Evolutionary conservation across 495 filamentous ascomycete species (phyloP), one percentile per base, ranked within the genome.

Genomic region (Neurospora hispaniola): DNA sequence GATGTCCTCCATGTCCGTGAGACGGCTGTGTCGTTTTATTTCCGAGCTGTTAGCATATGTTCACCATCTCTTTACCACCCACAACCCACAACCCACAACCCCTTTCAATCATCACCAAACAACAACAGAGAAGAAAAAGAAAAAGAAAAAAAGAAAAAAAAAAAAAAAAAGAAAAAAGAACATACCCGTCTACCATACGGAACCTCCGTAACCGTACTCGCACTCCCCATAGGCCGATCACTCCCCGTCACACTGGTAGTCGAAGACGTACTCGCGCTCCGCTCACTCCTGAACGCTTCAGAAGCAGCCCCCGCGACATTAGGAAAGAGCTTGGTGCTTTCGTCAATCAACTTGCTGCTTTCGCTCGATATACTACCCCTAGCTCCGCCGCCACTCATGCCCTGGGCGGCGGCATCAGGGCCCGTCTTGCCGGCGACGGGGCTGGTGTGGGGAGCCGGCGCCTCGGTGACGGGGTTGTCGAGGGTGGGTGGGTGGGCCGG

Each of bases 21-120:
- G 84, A 85, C 71, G 77, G 73, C 81, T 84, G 12, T 23, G 23
- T 23, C 1, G 23, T 48, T 43, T 38, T 38, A 6, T 38, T 35
- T 38, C 35, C 5, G 0, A 38, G 4, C 35, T 38, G 4, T 38
- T 6, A 38, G 35, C 5, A 5, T 38, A 38, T 38, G 35, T 38
- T 38, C 35, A 38, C 35, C 35, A 4, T 5, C 35, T 4, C 42
- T 8, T 44, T 7, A 44, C 42, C 42, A 14, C 5, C 42, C 18
- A 16, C 42, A 5, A 16, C 38, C 42, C 16, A 43, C 42, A 35
- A 3, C 35, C 35, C 35, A 38, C 16, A n/a, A 14, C 43, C 12
- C 41, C 4, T 42, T 42, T 42, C 40, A 41, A 11, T 12, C 11
- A 42, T 11, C 41, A 12, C 41, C 11, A 40, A 39, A 8, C 39